These are phyloP conservation scores for Talaromyces sp. DNA, from an alignment of 2,329 filamentous ascomycete species.

Conservation along the genomic window DNA sequence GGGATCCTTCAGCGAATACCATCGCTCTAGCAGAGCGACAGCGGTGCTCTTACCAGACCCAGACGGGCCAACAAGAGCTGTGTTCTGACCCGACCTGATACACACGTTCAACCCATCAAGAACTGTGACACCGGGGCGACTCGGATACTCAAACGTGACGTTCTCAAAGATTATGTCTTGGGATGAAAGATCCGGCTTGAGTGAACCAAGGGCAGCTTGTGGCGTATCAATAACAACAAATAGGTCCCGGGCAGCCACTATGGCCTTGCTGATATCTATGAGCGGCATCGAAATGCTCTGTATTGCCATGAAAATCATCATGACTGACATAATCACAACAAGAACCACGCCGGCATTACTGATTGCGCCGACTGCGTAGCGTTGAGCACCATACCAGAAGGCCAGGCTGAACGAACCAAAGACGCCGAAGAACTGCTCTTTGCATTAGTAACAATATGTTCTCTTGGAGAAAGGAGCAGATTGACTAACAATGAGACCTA, in stretches of 20 bases:
- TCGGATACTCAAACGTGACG: slow-evolving; percentile 71
- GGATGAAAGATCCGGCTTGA: slow-evolving; percentile 51
- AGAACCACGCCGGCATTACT: slow-evolving; percentile 7
- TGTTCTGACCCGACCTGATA: slow-evolving; percentile 37
- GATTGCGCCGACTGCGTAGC: slow-evolving; percentile 3
- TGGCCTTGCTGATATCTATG: slow-evolving; percentile 36
- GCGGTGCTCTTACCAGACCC: slow-evolving; percentile 48
- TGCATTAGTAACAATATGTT: slow-evolving; percentile 32
- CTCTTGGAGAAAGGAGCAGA: slow-evolving; percentile 38
- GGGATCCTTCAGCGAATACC: slow-evolving; percentile 30
- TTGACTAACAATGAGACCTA: slow-evolving; percentile 39
- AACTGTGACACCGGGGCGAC: slow-evolving; percentile 35
- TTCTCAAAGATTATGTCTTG: slow-evolving; percentile 59
- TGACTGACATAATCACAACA: slow-evolving; percentile 10
- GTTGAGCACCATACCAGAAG: slow-evolving; percentile 4
- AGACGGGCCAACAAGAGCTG: slow-evolving; percentile 46
- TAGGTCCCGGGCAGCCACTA: slow-evolving; percentile 31
- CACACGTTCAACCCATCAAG: slow-evolving; percentile 33
- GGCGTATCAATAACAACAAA: slow-evolving; percentile 34
- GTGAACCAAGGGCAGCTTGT: slow-evolving; percentile 30
- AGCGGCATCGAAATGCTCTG: slow-evolving; percentile 30
- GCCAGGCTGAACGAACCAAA: background rate
- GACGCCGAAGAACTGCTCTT: slow-evolving; percentile 21
- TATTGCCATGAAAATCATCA: slow-evolving; percentile 24
- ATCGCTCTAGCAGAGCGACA: slow-evolving; percentile 42